Percentiles rank a stretch among this genome's conserved stretches.
These are phyloP conservation scores for Hymenotorrendiella dingleyae DNA, from an alignment of 2,329 filamentous ascomycete genomes.

Conservation along the genomic window DNA sequence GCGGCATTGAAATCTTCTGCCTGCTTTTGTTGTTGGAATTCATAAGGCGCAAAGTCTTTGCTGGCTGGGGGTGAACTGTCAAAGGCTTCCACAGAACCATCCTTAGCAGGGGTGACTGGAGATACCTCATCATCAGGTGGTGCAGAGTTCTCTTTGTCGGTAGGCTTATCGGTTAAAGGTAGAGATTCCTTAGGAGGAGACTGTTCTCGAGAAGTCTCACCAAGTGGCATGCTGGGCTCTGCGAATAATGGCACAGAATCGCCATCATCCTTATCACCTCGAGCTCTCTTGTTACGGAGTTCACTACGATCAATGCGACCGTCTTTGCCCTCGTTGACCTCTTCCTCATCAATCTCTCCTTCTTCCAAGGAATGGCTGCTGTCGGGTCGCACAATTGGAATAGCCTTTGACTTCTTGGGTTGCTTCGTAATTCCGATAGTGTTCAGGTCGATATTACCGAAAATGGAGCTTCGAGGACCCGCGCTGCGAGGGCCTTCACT, in stretches of 20 bases:
- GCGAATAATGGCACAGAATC: slow-evolving; percentile 75
- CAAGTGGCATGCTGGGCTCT: slow-evolving; percentile 39
- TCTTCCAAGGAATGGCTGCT: slow-evolving; percentile 40
- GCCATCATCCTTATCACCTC: slow-evolving; percentile 57
- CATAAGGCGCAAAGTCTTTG: slow-evolving; percentile 53
- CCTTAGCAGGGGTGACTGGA: slow-evolving; percentile 34
- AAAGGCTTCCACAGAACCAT: slow-evolving; percentile 36
- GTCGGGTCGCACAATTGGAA: slow-evolving; percentile 70
- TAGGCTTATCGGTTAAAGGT: slow-evolving; percentile 9
- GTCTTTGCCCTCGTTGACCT: slow-evolving; percentile 48
- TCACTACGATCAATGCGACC: slow-evolving; percentile 58
- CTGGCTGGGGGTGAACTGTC: slow-evolving; percentile 41
- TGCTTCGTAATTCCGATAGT: slow-evolving; percentile 58
- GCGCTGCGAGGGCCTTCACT: slow-evolving; percentile 43
- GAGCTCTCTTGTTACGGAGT: slow-evolving; percentile 69
- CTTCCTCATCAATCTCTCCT: no score
- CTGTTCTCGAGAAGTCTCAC: slow-evolving; percentile 29
- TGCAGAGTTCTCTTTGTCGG: slow-evolving; percentile 29
- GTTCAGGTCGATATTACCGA: slow-evolving; percentile 61
- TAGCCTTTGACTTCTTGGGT: slow-evolving; percentile 70
- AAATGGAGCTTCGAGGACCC: slow-evolving; percentile 47
- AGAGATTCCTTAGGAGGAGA: slow-evolving; percentile 25
- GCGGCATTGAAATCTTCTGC: slow-evolving; percentile 33
- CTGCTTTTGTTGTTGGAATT: slow-evolving; percentile 45
- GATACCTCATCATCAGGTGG: slow-evolving; percentile 15